A percentile compares a stretch with the other conserved stretches of the same genome.
Conservation (phyloP, 148 eudicot species). For the Cornus florida region DNA sequence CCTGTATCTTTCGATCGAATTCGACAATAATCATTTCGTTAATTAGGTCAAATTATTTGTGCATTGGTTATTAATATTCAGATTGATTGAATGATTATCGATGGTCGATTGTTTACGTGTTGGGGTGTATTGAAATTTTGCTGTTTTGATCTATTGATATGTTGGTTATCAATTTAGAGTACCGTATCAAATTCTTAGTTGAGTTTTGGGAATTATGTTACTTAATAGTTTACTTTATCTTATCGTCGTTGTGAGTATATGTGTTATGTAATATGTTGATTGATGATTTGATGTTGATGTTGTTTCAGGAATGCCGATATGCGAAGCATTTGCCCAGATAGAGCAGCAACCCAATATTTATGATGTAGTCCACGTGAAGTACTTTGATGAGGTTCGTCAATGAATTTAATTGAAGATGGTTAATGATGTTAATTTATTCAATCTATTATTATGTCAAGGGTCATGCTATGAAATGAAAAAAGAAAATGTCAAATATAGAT, state of each 20-base stretch:
- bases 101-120: background rate
- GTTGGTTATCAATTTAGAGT: background rate
- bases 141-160: background rate
- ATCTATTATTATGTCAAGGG: no score
- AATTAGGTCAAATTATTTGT: background rate
- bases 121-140: background rate
- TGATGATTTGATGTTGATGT: background rate
- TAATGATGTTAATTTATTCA: background rate
- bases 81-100: background rate
- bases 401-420: slow-evolving; percentile 1
- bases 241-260: background rate
- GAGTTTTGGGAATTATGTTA: background rate
- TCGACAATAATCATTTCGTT: background rate
- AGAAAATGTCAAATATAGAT: no score
- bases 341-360: slow-evolving; percentile 94
- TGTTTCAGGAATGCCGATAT: slow-evolving; percentile 90
- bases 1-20: background rate
- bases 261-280: background rate
- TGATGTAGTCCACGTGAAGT: slow-evolving; percentile 96
- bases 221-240: no score
- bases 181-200: background rate
- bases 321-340: slow-evolving; percentile 86
- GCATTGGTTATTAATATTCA: background rate
- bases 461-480: background rate
- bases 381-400: slow-evolving; percentile 68